Evolutionary conservation across 371 early-diverging fungal species (phyloP).

Genomic region (Lichtheimia ornata): DNA sequence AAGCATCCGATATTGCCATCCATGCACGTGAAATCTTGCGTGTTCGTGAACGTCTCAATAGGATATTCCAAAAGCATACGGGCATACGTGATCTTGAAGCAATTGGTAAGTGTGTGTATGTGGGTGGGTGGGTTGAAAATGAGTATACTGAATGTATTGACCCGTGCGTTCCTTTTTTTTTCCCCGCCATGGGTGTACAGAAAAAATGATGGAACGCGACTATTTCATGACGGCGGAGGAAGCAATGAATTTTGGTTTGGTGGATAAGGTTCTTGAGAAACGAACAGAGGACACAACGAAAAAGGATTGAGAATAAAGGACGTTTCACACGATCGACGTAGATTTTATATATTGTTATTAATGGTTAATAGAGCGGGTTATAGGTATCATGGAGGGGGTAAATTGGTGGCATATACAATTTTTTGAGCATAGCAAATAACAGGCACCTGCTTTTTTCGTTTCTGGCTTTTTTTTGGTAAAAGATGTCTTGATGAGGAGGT

Average conservation of each 20-base stretch:
- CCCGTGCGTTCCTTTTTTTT: background rate
- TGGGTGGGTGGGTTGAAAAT: background rate
- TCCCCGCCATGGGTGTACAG: conserved; percentile 12
- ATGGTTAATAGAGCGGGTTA: no score
- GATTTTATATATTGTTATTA: no score
- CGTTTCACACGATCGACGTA: no score
- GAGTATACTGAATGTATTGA: background rate
- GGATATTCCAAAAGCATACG: conserved; percentile 87
- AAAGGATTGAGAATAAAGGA: conserved; percentile 1
- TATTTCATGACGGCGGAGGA: conserved; percentile 93
- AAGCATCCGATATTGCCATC: conserved; percentile 97
- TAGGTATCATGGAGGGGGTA: no score
- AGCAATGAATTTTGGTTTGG: conserved; percentile 90
- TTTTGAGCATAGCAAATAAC: no score
- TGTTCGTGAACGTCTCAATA: conserved; percentile 84
- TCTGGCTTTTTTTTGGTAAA: no score
- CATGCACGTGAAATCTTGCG: conserved; percentile 95
- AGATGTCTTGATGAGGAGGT: no score
- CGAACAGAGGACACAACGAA: conserved; percentile 25
- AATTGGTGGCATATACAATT: no score
- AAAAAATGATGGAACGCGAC: conserved; percentile 93
- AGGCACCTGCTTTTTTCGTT: no score
- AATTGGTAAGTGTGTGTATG: conserved; percentile 65
- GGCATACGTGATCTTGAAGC: conserved; percentile 75
- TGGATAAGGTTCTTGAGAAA: conserved; percentile 83